These are phyloP conservation scores for Boletellus ananas DNA, from an alignment of 768 basidiomycete genomes.

Conservation along the genomic window DNA sequence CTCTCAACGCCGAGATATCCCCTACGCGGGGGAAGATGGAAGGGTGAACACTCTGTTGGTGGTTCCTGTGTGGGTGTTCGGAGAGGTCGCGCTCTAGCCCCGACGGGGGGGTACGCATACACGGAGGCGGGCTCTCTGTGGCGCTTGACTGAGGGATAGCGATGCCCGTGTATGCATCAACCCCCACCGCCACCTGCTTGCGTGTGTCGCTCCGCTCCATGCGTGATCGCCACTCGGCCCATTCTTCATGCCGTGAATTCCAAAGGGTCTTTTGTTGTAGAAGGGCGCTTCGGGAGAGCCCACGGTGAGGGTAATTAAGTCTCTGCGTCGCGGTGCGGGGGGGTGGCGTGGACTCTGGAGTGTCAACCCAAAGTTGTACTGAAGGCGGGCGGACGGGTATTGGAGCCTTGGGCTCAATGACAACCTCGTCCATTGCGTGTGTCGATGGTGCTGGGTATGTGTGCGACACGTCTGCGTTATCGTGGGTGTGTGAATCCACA, in stretches of 20 bases:
- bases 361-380: constrained; percentile 1
- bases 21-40: constrained; percentile 57
- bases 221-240: constrained; percentile 36
- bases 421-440: constrained; percentile 15
- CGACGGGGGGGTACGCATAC: constrained; percentile 22
- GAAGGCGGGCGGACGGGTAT: constrained; percentile 18
- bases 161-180: constrained; percentile 30
- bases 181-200: background rate
- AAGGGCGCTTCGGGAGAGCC: constrained; percentile 59
- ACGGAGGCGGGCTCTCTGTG: constrained; percentile 11
- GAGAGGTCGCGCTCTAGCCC: constrained; percentile 30
- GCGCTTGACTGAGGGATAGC: background rate
- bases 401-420: constrained; percentile 18
- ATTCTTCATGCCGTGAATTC: constrained; percentile 51
- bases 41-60: constrained; percentile 19
- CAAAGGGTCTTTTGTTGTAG: constrained; percentile 61
- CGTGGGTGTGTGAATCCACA: constrained; percentile 13
- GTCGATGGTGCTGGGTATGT: constrained; percentile 12
- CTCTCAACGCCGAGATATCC: constrained; percentile 54
- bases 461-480: constrained; percentile 6
- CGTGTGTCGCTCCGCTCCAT: constrained; percentile 5
- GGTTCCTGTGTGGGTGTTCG: constrained; percentile 2
- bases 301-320: constrained; percentile 52
- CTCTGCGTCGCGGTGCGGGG: constrained; percentile 27
- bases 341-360: constrained; percentile 1